Percentiles rank a stretch among this genome's conserved stretches.
Conservation (phyloP, 2,329 filamentous ascomycete species). For the Spiromastix sp. region DNA sequence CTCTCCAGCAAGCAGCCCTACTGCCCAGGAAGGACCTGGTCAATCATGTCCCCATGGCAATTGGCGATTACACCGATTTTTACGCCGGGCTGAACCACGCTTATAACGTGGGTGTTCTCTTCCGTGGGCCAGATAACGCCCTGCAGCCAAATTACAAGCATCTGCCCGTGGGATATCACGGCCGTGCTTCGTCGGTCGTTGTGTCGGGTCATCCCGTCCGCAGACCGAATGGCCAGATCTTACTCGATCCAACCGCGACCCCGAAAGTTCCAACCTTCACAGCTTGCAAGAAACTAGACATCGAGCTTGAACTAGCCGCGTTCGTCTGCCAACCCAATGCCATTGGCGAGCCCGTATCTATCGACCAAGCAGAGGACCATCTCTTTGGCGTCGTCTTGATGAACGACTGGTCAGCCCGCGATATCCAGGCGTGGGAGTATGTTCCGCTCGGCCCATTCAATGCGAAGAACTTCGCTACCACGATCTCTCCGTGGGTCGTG, state of each 20-base stretch:
- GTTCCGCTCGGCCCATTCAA: slow-evolving; percentile 75
- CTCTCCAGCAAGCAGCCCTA: slow-evolving; percentile 48
- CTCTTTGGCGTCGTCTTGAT: slow-evolving; percentile 73
- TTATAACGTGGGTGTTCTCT: slow-evolving; percentile 59
- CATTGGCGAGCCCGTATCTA: slow-evolving; percentile 53
- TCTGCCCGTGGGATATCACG: slow-evolving; percentile 73
- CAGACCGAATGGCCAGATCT: slow-evolving; percentile 66
- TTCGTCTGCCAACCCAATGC: slow-evolving; percentile 58
- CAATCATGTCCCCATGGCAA: slow-evolving; percentile 63
- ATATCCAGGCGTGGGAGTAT: slow-evolving; percentile 79
- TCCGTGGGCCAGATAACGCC: slow-evolving; percentile 61
- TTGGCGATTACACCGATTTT: slow-evolving; percentile 80
- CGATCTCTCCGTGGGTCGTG: slow-evolving; percentile 70
- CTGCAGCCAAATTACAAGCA: slow-evolving; percentile 74
- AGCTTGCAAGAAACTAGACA: slow-evolving; percentile 58
- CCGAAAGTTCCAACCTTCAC: slow-evolving; percentile 54
- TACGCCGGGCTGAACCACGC: slow-evolving; percentile 74
- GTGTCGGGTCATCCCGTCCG: slow-evolving; percentile 62
- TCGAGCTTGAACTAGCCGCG: slow-evolving; percentile 70
- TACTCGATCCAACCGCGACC: slow-evolving; percentile 51
- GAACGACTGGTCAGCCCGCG: slow-evolving; percentile 80
- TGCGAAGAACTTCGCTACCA: slow-evolving; percentile 72
- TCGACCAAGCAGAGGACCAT: slow-evolving; percentile 56
- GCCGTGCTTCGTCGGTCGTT: slow-evolving; percentile 64
- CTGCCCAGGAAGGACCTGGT: slow-evolving; percentile 49